Evolutionary conservation across 169 alveolate genomes (phyloP).

Genomic region (Eimeria necatrix): DNA sequence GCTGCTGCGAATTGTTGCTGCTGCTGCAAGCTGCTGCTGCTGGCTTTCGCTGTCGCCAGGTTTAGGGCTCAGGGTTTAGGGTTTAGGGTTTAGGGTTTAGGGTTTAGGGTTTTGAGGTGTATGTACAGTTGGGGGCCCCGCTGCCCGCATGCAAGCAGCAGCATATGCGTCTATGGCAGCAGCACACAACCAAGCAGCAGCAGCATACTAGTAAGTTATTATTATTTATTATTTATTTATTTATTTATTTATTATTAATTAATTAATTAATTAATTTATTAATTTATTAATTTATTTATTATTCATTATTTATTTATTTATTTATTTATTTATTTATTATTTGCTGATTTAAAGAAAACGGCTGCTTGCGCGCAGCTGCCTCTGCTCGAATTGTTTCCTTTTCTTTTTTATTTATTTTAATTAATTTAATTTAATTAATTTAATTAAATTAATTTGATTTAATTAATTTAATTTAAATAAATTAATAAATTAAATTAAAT

Average conservation of each 20-base stretch:
- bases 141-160: background rate
- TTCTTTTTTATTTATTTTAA: no score
- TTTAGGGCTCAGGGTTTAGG: no score
- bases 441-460: no score
- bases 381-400: background rate
- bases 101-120: background rate
- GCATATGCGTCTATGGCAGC: slow-evolving; percentile 16
- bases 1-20: background rate
- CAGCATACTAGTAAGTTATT: background rate
- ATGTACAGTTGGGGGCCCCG: slow-evolving; percentile 9
- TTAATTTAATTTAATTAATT: no score
- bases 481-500: no score
- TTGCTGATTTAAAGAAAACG: background rate
- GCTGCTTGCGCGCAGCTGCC: no score
- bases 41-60: background rate
- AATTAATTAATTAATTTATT: background rate
- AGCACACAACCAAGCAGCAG: slow-evolving; percentile 6
- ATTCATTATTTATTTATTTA: background rate
- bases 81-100: background rate
- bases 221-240: background rate
- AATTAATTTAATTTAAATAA: no score
- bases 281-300: background rate
- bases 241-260: background rate
- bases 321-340: no score
- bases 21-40: background rate